Evolutionary conservation across 306 rosid species (phyloP).

Genomic region (Luffa acutangula): DNA sequence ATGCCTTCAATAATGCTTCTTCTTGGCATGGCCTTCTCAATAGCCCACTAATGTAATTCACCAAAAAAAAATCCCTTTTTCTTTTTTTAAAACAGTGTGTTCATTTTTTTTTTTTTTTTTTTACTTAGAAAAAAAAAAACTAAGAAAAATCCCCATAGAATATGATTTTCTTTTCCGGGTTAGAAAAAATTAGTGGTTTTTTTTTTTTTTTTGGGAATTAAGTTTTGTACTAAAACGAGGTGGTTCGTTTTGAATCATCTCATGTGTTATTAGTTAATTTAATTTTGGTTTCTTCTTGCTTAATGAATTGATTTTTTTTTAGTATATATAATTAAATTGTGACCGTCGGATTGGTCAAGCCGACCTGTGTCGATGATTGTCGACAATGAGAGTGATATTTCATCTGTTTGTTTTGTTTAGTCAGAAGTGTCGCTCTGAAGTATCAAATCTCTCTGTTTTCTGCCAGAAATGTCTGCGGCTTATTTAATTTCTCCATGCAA

Average conservation of each 20-base stretch:
- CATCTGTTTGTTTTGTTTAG: not conserved
- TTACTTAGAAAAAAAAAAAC: not conserved
- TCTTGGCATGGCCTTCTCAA: slow-evolving; percentile 17
- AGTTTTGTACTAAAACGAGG: not conserved
- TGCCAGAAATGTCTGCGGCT: not conserved
- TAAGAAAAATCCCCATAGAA: not conserved
- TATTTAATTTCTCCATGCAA: not conserved
- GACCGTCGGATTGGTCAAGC: not conserved
- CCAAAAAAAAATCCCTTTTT: not conserved
- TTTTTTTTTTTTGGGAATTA: not conserved
- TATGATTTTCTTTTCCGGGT: not conserved
- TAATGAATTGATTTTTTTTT: not conserved
- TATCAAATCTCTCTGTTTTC: not conserved
- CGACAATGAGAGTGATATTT: slow-evolving; percentile 1
- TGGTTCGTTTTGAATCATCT: not conserved
- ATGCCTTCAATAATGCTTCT: not conserved
- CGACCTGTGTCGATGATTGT: not conserved
- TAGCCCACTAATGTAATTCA: not conserved
- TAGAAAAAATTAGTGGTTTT: not conserved
- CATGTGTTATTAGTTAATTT: slow-evolving; percentile 4
- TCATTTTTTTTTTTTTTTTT: not conserved
- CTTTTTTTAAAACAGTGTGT: not conserved
- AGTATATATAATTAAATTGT: not conserved
- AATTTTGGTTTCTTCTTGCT: not conserved
- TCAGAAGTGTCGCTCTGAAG: not conserved